Evolutionary conservation across 192 early-diverging fungal species (phyloP).

Genomic region (Chytriomyces sp.): DNA sequence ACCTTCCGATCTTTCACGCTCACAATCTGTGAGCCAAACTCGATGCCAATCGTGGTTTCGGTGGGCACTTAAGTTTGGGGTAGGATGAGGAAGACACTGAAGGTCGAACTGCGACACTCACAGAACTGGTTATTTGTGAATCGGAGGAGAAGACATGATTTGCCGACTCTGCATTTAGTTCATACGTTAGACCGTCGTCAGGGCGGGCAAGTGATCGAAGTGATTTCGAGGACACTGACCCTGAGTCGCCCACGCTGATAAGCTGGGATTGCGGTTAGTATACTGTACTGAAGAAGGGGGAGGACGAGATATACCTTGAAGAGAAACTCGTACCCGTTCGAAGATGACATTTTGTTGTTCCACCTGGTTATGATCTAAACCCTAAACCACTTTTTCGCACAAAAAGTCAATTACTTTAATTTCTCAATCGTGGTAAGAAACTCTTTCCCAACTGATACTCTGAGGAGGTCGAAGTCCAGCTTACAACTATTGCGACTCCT

Average conservation of each 20-base stretch:
- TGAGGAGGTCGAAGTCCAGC: too few relatives aligned
- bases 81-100: not conserved
- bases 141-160: constrained; percentile 43
- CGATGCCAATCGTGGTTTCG: constrained; percentile 48
- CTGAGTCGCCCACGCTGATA: constrained; percentile 43
- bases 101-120: not conserved
- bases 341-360: too few relatives aligned
- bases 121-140: constrained; percentile 46
- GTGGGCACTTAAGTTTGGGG: constrained; percentile 26
- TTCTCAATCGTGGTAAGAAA: too few relatives aligned
- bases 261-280: too few relatives aligned
- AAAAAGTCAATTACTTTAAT: too few relatives aligned
- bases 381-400: too few relatives aligned
- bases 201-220: not conserved
- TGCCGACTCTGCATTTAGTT: constrained; percentile 36
- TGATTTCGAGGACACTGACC: constrained; percentile 22
- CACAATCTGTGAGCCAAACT: constrained; percentile 42
- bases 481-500: too few relatives aligned
- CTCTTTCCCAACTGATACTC: too few relatives aligned
- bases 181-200: not conserved
- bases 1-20: constrained; percentile 72
- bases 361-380: too few relatives aligned
- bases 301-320: too few relatives aligned
- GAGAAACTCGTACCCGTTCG: constrained; percentile 21
- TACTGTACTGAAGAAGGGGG: too few relatives aligned